Evolutionary conservation across 139 green algal genomes (phyloP).

Genomic region (Penium margaritaceum): DNA sequence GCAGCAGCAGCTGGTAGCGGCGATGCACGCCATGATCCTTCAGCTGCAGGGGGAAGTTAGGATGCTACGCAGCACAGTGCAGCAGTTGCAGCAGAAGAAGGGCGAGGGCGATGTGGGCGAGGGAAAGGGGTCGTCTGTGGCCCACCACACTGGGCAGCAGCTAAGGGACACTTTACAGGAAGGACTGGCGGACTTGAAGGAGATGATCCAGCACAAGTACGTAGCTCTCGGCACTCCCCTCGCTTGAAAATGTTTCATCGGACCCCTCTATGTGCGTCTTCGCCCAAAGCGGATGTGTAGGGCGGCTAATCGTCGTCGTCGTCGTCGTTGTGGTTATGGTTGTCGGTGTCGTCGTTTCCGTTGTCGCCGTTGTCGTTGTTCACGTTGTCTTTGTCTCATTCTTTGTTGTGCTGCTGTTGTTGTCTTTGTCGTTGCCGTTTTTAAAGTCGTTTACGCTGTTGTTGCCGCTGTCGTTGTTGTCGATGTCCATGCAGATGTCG

Average conservation of each 20-base stretch:
- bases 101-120: no score
- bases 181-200: neutral
- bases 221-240: neutral
- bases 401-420: neutral
- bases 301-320: neutral
- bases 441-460: neutral
- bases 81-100: no score
- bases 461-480: no score
- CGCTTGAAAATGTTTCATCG: neutral
- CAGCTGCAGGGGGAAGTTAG: no score
- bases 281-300: neutral
- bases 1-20: no score
- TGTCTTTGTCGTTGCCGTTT: neutral
- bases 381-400: neutral
- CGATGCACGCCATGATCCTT: no score
- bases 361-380: neutral
- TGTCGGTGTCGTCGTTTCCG: neutral
- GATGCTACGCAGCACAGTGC: no score
- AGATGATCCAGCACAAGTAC: constrained; percentile 5
- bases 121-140: no score
- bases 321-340: neutral
- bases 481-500: no score
- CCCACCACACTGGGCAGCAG: constrained; percentile 3
- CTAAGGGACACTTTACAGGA: constrained; percentile 7
- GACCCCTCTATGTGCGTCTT: no score